Percentiles rank a stretch among this genome's conserved stretches.
These are phyloP conservation scores for Corynespora cassiicola DNA, from an alignment of 2,329 filamentous ascomycete species.

Conservation along the genomic window DNA sequence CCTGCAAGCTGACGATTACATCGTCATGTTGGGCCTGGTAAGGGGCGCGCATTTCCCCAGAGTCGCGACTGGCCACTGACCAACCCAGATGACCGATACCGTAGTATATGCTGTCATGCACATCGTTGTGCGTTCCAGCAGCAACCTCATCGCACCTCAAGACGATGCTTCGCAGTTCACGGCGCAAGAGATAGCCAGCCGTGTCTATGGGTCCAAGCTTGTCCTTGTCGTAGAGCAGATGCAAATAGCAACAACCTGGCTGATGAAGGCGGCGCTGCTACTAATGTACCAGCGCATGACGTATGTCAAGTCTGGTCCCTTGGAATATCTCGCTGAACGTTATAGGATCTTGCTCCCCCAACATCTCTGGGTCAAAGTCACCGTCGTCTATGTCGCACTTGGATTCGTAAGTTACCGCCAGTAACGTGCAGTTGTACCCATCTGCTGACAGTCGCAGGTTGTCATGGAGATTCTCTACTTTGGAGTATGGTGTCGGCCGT, in stretches of 20 bases:
- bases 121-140: constrained; percentile 35
- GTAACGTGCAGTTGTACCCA: not conserved
- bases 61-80: constrained; percentile 8
- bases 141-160: constrained; percentile 44
- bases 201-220: constrained; percentile 62
- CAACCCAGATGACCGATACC: constrained; percentile 36
- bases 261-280: constrained; percentile 61
- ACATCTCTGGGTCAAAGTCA: constrained; percentile 47
- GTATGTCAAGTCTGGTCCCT: no score
- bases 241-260: constrained; percentile 59
- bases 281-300: constrained; percentile 62
- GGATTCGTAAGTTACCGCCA: constrained; percentile 48
- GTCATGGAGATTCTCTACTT: constrained; percentile 58
- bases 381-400: constrained; percentile 53
- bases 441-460: constrained; percentile 15
- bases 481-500: constrained; percentile 62
- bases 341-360: constrained; percentile 23
- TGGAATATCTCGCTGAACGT: not conserved
- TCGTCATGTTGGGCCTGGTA: constrained; percentile 45
- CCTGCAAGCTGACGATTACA: constrained; percentile 43
- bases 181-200: constrained; percentile 46
- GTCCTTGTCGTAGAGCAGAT: constrained; percentile 62
- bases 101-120: constrained; percentile 41
- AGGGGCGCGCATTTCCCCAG: not conserved
- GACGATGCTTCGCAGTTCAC: constrained; percentile 37